Evolutionary conservation across 768 basidiomycete genomes (phyloP).

Genomic region (Paxillus rubicundulus): DNA sequence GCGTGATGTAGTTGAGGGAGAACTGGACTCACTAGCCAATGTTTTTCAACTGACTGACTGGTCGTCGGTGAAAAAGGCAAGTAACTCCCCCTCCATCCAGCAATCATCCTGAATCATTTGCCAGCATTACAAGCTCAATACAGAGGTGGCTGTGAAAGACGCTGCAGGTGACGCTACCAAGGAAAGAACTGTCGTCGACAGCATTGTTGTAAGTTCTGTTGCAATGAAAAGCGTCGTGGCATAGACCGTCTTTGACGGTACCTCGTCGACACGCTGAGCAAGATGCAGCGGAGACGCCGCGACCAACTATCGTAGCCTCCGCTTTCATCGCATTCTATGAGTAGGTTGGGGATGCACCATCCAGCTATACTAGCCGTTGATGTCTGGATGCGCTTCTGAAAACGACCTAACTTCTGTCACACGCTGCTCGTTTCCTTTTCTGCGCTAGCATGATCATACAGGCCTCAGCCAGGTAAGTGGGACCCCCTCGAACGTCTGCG

Average conservation of each 20-base stretch:
- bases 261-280: background rate
- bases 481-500: no score
- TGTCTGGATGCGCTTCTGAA: no score
- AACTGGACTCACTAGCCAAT: conserved; percentile 44
- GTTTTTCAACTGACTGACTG: conserved; percentile 63
- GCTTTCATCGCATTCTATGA: no score
- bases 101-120: background rate
- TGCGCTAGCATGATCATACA: no score
- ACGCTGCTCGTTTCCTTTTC: no score
- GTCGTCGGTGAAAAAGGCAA: conserved; percentile 70
- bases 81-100: conserved; percentile 8
- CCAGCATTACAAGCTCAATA: conserved; percentile 70
- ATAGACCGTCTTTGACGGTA: conserved; percentile 2
- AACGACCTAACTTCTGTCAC: no score
- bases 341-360: no score
- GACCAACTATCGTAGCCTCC: no score
- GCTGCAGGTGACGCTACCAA: conserved; percentile 30
- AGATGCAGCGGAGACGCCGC: no score
- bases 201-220: conserved; percentile 72
- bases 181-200: conserved; percentile 49
- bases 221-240: conserved; percentile 72
- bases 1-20: conserved; percentile 57
- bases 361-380: no score
- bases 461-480: no score
- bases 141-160: conserved; percentile 43